Percentiles rank a stretch among this genome's conserved stretches.
These are phyloP conservation scores for Miscanthus sacchariflorus DNA, from an alignment of 202 grass and related monocot species.

Conservation along the genomic window DNA sequence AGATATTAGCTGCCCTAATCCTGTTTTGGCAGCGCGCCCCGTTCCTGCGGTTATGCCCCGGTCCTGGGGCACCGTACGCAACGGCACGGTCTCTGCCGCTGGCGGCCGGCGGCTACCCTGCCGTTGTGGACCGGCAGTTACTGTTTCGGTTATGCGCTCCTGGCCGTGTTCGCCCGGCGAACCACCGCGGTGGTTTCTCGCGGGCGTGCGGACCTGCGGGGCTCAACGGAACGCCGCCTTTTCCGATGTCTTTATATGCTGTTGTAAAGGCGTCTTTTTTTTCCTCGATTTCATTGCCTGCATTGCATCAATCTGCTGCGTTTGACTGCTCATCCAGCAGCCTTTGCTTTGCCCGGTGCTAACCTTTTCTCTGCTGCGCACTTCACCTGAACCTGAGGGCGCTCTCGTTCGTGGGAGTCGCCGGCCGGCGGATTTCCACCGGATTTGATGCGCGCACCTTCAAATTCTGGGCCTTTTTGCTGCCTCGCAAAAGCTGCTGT, in stretches of 20 bases:
- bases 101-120: not conserved
- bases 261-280: not conserved
- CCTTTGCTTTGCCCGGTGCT: not conserved
- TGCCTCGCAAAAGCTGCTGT: constrained; percentile 50
- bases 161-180: constrained; percentile 2
- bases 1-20: constrained; percentile 18
- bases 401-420: not conserved
- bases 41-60: not conserved
- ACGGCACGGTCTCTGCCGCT: not conserved
- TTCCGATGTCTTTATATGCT: not conserved
- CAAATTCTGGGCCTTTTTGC: constrained; percentile 29
- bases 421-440: constrained; percentile 29
- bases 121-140: constrained; percentile 1
- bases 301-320: not conserved
- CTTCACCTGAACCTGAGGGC: constrained; percentile 24
- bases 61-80: not conserved
- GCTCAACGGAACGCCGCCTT: constrained; percentile 17
- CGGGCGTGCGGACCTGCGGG: not conserved
- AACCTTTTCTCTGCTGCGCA: not conserved
- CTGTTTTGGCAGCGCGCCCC: not conserved
- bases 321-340: not conserved
- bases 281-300: not conserved
- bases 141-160: constrained; percentile 20
- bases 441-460: constrained; percentile 44
- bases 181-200: not conserved